Evolutionary conservation across 257 asterid genomes (phyloP).

Genomic region (Misopates orontium): DNA sequence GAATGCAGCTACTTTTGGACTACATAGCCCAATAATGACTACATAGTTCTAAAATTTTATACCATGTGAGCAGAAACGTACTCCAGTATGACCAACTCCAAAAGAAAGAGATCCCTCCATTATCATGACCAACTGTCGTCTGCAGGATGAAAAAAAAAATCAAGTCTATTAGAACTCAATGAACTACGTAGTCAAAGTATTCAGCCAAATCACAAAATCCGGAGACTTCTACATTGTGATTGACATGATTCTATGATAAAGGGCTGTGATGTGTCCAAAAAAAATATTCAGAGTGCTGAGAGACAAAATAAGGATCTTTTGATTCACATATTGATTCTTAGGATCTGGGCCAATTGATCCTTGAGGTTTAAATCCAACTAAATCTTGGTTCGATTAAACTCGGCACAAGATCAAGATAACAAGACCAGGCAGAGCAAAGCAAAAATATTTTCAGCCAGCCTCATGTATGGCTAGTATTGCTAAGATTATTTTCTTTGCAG

Average conservation of each 20-base stretch:
- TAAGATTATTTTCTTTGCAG: conserved; percentile 1
- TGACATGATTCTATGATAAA: too few relatives aligned
- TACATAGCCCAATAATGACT: background rate
- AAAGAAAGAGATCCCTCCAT: conserved; percentile 94
- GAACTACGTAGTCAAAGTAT: background rate
- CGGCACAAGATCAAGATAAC: background rate
- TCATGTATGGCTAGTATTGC: conserved; percentile 6
- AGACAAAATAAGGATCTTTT: conserved; percentile 7
- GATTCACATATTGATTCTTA: conserved; percentile 12
- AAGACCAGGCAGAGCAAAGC: background rate
- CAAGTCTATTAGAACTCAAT: background rate
- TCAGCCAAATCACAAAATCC: too few relatives aligned
- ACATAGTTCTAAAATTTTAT: conserved; percentile 28
- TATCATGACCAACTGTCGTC: conserved; percentile 72
- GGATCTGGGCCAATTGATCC: background rate
- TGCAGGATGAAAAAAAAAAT: conserved; percentile 39
- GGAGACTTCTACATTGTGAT: too few relatives aligned
- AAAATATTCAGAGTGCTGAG: too few relatives aligned
- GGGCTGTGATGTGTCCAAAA: too few relatives aligned
- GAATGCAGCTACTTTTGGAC: conserved; percentile 6
- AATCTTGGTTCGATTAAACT: background rate
- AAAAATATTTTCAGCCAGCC: conserved; percentile 7
- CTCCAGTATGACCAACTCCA: conserved; percentile 99
- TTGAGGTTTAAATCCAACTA: background rate
- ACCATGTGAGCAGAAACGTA: conserved; percentile 97